phyloP scores from a whole-genome alignment of 2,329 filamentous ascomycete species.

The Beauveria bassiana region DNA sequence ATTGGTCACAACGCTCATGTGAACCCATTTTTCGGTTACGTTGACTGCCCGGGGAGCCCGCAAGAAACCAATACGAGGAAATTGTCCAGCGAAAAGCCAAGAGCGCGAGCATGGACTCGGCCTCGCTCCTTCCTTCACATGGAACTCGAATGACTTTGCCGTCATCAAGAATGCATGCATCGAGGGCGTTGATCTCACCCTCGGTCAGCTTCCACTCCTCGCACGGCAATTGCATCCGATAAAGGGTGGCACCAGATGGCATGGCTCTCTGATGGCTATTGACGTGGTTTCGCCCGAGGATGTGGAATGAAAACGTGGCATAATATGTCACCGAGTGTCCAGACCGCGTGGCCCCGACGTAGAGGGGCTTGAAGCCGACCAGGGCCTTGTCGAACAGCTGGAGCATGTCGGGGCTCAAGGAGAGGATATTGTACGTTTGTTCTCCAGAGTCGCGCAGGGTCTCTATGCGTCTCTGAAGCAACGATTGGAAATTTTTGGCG shows the following conservation, averaged over 20 bases:
- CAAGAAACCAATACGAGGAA: neutral
- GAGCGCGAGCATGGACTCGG: neutral
- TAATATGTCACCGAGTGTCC: neutral
- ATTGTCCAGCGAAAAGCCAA: neutral
- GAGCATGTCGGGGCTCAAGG: neutral
- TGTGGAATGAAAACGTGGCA: neutral
- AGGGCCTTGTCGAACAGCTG: neutral
- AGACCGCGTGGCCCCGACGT: neutral
- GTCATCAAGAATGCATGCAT: neutral
- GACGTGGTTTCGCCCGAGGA: neutral
- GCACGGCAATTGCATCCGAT: neutral
- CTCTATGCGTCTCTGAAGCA: fast-evolving
- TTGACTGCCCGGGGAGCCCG: neutral
- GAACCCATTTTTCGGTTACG: no score
- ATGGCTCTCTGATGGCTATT: neutral
- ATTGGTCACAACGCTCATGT: no score
- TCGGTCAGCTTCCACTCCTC: neutral
- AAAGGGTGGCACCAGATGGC: neutral
- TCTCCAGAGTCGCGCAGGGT: neutral
- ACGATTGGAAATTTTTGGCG: neutral
- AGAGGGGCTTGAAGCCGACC: neutral
- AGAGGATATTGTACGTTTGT: neutral
- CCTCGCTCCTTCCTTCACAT: neutral
- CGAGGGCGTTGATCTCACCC: neutral
- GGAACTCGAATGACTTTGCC: neutral